phyloP scores from a whole-genome alignment of 2,329 filamentous ascomycete genomes.

The Ceratocystis ficicola region DNA sequence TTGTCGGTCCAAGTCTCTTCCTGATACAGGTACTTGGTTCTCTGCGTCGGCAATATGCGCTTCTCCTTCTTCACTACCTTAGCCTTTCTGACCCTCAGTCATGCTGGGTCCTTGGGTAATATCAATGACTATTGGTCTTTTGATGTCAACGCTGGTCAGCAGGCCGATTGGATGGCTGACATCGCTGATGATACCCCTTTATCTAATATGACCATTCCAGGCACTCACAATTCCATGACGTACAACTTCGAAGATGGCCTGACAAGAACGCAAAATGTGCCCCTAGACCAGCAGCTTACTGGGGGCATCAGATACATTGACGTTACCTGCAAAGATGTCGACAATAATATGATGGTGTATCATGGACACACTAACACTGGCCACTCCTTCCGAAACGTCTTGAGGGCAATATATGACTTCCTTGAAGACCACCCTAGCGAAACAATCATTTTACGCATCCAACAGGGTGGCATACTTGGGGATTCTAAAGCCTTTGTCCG shows the following conservation, averaged over 20 bases:
- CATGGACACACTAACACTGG: too few relatives aligned
- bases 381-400: too few relatives aligned
- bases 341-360: too few relatives aligned
- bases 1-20: too few relatives aligned
- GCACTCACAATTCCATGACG: not conserved
- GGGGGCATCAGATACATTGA: not conserved
- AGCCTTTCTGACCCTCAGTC: not conserved
- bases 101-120: not conserved
- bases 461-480: too few relatives aligned
- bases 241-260: not conserved
- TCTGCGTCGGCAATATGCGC: not conserved
- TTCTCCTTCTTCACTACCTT: not conserved
- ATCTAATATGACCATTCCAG: not conserved
- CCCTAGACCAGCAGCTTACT: not conserved
- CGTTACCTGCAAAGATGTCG: too few relatives aligned
- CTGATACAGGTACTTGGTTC: too few relatives aligned
- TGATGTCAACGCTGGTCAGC: not conserved
- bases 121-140: not conserved
- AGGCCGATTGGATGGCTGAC: not conserved
- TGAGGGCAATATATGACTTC: too few relatives aligned
- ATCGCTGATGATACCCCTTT: not conserved
- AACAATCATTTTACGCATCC: too few relatives aligned
- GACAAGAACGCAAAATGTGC: not conserved
- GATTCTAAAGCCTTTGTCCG: too few relatives aligned
- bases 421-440: too few relatives aligned